Evolutionary conservation across 2,329 filamentous ascomycete genomes (phyloP), one percentile per base, ranked within the genome.

Genomic region (Nemania sp.): DNA sequence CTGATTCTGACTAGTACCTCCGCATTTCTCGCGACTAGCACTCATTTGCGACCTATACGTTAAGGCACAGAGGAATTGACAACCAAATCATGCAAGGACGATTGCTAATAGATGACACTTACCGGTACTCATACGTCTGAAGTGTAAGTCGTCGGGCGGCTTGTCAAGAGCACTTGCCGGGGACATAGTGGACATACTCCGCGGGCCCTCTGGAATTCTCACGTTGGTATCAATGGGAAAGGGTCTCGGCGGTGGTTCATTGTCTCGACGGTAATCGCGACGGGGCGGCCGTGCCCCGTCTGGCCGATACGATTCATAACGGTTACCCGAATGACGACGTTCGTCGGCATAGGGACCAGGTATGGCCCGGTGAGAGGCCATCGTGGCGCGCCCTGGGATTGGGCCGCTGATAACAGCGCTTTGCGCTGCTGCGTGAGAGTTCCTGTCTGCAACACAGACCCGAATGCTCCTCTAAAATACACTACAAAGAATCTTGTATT

Each of bases 41-140:
- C 37, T 11, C 30, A 44, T 44, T 22, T 24, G 5, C 24, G n/a
- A 7, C 23, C 14, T 44, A 31, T 39, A 2, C 44, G 5, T 30
- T 17, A 9, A 23, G 39, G 15, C 8, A 23, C 7, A 15, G 9
- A 26, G 40, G 6, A 7, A 36, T 20, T 17, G n/a, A 33, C 14
- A 15, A 22, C 34, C 3, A 26, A 20, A n/a, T 23, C 6, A n/a
- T 33, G 5, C 5, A 45, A 36, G 15, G 17, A n/a, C 5, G 9
- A 14, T 20, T 22, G 30, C 22, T 6, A 19, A 19, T 7, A 22
- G 12, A 34, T 28, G 28, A 24, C 46, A 62, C 61, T 61, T 12
- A 66, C 65, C 52, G 15, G 48, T 24, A 42, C 63, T 57, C 5
- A 52, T 57, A 11, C 54, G 47, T 26, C 20, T 49, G 9, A 59